Percentiles rank a stretch among this genome's conserved stretches.
phyloP scores from a whole-genome alignment of 2,329 filamentous ascomycete species.

The Aspergillus ustus region DNA sequence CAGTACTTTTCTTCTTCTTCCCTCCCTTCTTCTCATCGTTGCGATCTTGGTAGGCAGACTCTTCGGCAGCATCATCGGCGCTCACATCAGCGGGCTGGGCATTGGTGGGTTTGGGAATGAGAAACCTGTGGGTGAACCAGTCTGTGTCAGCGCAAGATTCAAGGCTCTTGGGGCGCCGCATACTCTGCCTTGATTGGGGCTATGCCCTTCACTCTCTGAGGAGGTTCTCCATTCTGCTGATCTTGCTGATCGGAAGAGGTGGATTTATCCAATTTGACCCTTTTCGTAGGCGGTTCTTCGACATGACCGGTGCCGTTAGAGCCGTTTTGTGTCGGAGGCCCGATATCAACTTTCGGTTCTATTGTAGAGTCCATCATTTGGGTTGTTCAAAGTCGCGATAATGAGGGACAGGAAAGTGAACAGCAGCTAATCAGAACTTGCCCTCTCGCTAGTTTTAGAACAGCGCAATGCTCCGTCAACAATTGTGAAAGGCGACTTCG shows the following conservation, averaged over 20 bases:
- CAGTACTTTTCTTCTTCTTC: constrained; percentile 65
- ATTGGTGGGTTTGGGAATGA: constrained; percentile 30
- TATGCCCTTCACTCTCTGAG: constrained; percentile 57
- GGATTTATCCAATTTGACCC: constrained; percentile 58
- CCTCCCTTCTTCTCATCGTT: constrained; percentile 41
- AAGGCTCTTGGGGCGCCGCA: constrained; percentile 26
- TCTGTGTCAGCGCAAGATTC: not conserved
- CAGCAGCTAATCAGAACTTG: not conserved
- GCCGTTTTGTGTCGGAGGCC: constrained; percentile 27
- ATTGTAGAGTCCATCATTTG: constrained; percentile 5
- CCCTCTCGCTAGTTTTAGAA: not conserved
- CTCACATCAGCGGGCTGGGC: constrained; percentile 35
- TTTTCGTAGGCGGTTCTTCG: constrained; percentile 60
- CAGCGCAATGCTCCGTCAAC: not conserved
- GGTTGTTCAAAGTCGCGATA: not conserved
- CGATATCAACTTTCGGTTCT: constrained; percentile 20
- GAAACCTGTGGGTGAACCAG: constrained; percentile 33
- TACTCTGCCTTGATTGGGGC: constrained; percentile 77
- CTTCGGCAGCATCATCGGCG: constrained; percentile 65
- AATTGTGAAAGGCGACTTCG: not conserved
- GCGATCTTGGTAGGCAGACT: constrained; percentile 52
- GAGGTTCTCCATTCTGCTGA: constrained; percentile 29
- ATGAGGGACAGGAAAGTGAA: not conserved
- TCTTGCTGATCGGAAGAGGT: constrained; percentile 21
- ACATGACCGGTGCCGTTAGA: constrained; percentile 33